Evolutionary conservation across 176 grass and related monocot species (phyloP), one percentile per base, ranked within the genome.

Genomic region (Phoenix dactylifera): DNA sequence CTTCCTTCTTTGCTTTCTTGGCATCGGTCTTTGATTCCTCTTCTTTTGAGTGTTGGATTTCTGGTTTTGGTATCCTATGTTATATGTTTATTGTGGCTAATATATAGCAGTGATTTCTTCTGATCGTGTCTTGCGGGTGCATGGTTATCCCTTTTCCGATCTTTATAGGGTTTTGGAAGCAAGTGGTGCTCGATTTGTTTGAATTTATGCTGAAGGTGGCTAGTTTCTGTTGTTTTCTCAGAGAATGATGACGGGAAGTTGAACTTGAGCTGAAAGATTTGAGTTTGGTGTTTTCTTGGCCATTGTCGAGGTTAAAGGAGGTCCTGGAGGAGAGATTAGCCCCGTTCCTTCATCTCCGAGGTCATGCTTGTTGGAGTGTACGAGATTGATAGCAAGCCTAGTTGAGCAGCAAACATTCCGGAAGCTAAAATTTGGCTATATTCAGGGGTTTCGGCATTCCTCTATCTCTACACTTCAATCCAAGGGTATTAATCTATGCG

Each of bases 391-490:
- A 9, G 59, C 73, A 7, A 20, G 7, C 49, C 63, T 97, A 15
- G 29, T 97, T 32, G 78, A 71, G 20, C 49, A 62, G 4, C 74
- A 85, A 53, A 78, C 18, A 88, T 91, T 17, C 84, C 87, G 4
- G 72, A 83, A 64, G 81, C 66, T 48, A 88, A 86, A 63, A 85
- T 85, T 64, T 90, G 85, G 80, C 72, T 92, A 44, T 75, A 63
- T 4, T 57, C 81, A 7, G 84, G 87, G 24, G 65, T 92, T 53
- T 88, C 58, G 18, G 73, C 81, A 1, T 97, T 91, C 76, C 84
- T 92, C 19, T 87, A 78, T 73, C 73, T 97, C 64, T 97, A 97
- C 72, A 77, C 75, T 29, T 88, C 84, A 6, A 88, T 97, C 9
- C 57, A 85, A 35, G 81, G 91, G 91, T 90, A 65, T 4, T 60